phyloP scores from a whole-genome alignment of 345 rosid species.

The Erucastrum elatum region DNA sequence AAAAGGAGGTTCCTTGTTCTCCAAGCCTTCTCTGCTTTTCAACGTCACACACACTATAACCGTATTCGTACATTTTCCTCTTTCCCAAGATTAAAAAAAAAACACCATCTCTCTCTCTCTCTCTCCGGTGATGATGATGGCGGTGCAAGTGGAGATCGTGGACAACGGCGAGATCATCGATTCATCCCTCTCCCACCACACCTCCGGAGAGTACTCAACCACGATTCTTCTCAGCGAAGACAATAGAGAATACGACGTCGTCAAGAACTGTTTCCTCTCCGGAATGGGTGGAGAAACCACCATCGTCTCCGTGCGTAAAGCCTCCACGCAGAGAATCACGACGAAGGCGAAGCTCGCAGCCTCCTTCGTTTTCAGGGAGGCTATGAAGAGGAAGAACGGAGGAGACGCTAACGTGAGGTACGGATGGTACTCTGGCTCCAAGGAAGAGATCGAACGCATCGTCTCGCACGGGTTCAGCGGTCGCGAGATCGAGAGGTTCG shows the following conservation, averaged over 20 bases:
- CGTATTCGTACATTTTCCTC: background rate
- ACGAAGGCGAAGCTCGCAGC: conserved; percentile 34
- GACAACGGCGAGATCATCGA: conserved; percentile 34
- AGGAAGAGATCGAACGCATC: conserved; percentile 42
- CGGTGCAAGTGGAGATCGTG: conserved; percentile 23
- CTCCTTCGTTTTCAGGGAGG: conserved; percentile 34
- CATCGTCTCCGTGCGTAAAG: conserved; percentile 48
- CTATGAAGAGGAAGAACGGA: conserved; percentile 42
- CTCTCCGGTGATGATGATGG: background rate
- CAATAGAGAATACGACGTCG: background rate
- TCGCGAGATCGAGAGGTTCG: background rate
- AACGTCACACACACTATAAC: conserved; percentile 23
- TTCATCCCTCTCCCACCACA: conserved; percentile 7
- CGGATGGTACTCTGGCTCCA: conserved; percentile 51
- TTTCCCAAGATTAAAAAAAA: conserved; percentile 11
- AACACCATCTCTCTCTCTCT: background rate
- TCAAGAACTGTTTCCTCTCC: conserved; percentile 35
- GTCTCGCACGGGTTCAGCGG: conserved; percentile 47
- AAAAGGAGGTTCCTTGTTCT: conserved; percentile 11
- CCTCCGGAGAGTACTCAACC: conserved; percentile 18
- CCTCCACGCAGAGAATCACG: conserved; percentile 11
- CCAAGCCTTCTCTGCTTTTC: conserved; percentile 25
- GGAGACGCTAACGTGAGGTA: conserved; percentile 42
- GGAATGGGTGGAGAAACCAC: conserved; percentile 39
- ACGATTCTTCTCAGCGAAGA: conserved; percentile 35